A percentile compares a stretch with the other conserved stretches of the same genome.
Conservation (phyloP, 164 flowering plant species). For the grape (Vitis vinifera) region ASM3070453v1 NC_081821.1:6772001-6772500, state of each 20-base stretch:
- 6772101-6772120: constrained; percentile 52
- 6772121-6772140: constrained; percentile 42
- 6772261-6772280: constrained; percentile 66
- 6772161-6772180: constrained; percentile 39
- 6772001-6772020: constrained; percentile 68
- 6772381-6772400: constrained; percentile 20
- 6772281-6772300: constrained; percentile 58
- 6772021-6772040: constrained; percentile 51
- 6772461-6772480: constrained; percentile 28
- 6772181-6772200: constrained; percentile 58
- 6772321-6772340: constrained; percentile 47
- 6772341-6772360: constrained; percentile 40
- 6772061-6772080: constrained; percentile 40
- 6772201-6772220: constrained; percentile 45
- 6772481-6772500: constrained; percentile 2
- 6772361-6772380: constrained; percentile 19
- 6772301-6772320: constrained; percentile 33
- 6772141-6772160: constrained; percentile 42
- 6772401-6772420: constrained; percentile 26
- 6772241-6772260: constrained; percentile 67
- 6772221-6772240: constrained; percentile 47
- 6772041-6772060: constrained; percentile 36
- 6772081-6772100: constrained; percentile 40
- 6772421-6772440: constrained; percentile 30
- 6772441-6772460: constrained; percentile 15